Percentiles rank a stretch among this genome's conserved stretches.
Evolutionary conservation across 2,329 filamentous ascomycete species (phyloP).

Genomic region (Raffaelea ambrosiae): DNA sequence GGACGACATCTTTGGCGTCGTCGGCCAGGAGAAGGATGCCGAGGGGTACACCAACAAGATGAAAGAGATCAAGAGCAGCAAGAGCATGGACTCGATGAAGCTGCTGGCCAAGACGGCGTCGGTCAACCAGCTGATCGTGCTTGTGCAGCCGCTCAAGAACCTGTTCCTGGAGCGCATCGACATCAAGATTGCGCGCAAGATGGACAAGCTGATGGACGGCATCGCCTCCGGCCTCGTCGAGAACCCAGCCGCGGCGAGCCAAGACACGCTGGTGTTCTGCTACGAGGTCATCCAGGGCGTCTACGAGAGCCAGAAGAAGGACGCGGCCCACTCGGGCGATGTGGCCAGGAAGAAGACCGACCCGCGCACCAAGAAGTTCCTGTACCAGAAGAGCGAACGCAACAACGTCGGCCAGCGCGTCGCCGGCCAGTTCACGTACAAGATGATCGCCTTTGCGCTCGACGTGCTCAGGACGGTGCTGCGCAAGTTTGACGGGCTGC

Average conservation of each 20-base stretch:
- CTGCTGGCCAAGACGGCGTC: slow-evolving; percentile 78
- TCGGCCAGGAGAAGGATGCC: slow-evolving; percentile 92
- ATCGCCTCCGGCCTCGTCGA: slow-evolving; percentile 76
- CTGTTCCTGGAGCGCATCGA: slow-evolving; percentile 80
- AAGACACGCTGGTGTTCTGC: slow-evolving; percentile 85
- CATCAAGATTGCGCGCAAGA: slow-evolving; percentile 74
- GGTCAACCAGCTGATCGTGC: slow-evolving; percentile 60
- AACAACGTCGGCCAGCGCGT: slow-evolving; percentile 58
- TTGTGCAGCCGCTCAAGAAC: slow-evolving; percentile 69
- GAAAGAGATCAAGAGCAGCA: slow-evolving; percentile 97
- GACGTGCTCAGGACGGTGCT: slow-evolving; percentile 81
- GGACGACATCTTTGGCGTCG: slow-evolving; percentile 92
- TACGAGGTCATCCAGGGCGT: slow-evolving; percentile 89
- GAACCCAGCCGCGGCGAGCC: slow-evolving; percentile 69
- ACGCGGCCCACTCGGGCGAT: slow-evolving; percentile 1
- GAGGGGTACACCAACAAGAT: slow-evolving; percentile 92
- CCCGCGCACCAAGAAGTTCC: slow-evolving; percentile 59
- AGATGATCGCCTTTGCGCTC: slow-evolving; percentile 78
- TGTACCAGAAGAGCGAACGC: slow-evolving; percentile 72
- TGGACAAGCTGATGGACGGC: slow-evolving; percentile 78
- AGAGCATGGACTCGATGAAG: slow-evolving; percentile 97
- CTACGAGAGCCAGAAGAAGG: slow-evolving; percentile 53
- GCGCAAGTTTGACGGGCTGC: slow-evolving; percentile 73
- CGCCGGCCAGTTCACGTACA: slow-evolving; percentile 75
- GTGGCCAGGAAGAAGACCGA: slow-evolving; percentile 35